phyloP scores from a whole-genome alignment of 2,329 filamentous ascomycete genomes.

The Exophiala aquamarina region DNA sequence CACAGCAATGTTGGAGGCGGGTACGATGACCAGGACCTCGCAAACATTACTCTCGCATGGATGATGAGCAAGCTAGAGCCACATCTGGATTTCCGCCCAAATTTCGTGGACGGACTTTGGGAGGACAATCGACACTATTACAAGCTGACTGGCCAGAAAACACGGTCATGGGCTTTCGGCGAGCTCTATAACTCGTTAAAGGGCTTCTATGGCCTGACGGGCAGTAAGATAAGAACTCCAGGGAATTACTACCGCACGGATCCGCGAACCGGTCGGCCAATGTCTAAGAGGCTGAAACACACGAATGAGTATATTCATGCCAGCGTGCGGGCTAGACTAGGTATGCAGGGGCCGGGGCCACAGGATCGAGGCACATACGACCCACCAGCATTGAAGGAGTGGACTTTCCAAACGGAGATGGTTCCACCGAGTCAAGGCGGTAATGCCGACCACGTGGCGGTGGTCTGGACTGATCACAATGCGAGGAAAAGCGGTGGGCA shows the following conservation, averaged over 20 bases:
- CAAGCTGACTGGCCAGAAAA: slow-evolving; percentile 23
- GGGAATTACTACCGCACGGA: slow-evolving; percentile 30
- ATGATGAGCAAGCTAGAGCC: slow-evolving; percentile 48
- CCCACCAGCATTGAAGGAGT: slow-evolving; percentile 26
- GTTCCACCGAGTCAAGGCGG: slow-evolving; percentile 19
- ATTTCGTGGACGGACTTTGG: slow-evolving; percentile 25
- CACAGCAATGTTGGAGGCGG: slow-evolving; percentile 51
- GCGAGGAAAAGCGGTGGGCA: slow-evolving; percentile 22
- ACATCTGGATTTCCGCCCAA: slow-evolving; percentile 29
- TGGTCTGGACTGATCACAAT: slow-evolving; percentile 27
- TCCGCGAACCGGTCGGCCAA: slow-evolving; percentile 24
- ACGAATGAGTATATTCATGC: slow-evolving; percentile 34
- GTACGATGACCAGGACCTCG: slow-evolving; percentile 48
- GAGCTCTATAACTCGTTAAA: slow-evolving; percentile 28
- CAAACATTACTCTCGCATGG: slow-evolving; percentile 51
- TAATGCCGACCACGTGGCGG: slow-evolving; percentile 21
- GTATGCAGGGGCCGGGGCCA: slow-evolving; percentile 26
- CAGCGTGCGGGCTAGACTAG: slow-evolving; percentile 28
- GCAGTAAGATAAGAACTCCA: slow-evolving; percentile 28
- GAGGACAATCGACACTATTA: slow-evolving; percentile 25
- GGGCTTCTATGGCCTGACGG: slow-evolving; percentile 27
- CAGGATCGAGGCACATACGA: slow-evolving; percentile 27
- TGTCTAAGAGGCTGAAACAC: slow-evolving; percentile 26
- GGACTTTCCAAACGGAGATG: slow-evolving; percentile 26
- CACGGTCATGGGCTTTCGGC: slow-evolving; percentile 29